phyloP scores from a whole-genome alignment of 352 stramenopile species.

The Phytophthora brassicae region DNA sequence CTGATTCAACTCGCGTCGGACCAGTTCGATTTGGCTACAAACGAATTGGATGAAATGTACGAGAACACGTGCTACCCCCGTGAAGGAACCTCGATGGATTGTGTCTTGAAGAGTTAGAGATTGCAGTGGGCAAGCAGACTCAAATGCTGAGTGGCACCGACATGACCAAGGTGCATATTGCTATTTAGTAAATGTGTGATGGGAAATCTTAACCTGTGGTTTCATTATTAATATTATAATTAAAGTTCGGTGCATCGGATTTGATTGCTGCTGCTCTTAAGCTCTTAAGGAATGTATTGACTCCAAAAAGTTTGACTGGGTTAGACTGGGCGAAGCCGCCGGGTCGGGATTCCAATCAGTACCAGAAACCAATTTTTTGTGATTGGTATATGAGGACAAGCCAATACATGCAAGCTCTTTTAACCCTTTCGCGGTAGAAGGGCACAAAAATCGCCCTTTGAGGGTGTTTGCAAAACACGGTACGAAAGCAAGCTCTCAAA shows the following conservation, averaged over 20 bases:
- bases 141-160: constrained; percentile 4
- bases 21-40: constrained; percentile 10
- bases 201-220: neutral
- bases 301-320: constrained; percentile 10
- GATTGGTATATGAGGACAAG: neutral
- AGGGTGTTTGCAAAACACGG: too few relatives aligned
- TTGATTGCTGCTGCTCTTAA: neutral
- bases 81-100: constrained; percentile 11
- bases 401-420: too few relatives aligned
- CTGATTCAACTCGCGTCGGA: constrained; percentile 4
- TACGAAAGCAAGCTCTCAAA: too few relatives aligned
- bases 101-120: constrained; percentile 9
- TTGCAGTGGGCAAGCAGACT: constrained; percentile 7
- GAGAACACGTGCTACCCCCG: constrained; percentile 7
- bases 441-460: too few relatives aligned
- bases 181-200: neutral
- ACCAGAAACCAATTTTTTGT: constrained; percentile 11
- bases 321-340: neutral
- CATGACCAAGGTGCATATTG: constrained; percentile 16
- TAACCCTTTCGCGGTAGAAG: too few relatives aligned
- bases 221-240: neutral
- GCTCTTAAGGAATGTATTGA: neutral
- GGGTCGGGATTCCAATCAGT: constrained; percentile 8
- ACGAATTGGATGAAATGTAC: constrained; percentile 12
- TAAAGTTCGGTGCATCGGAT: constrained; percentile 5